Evolutionary conservation across 345 rosid species (phyloP), one percentile per base, ranked within the genome.

Genomic region (Sonneratia caseolaris): DNA sequence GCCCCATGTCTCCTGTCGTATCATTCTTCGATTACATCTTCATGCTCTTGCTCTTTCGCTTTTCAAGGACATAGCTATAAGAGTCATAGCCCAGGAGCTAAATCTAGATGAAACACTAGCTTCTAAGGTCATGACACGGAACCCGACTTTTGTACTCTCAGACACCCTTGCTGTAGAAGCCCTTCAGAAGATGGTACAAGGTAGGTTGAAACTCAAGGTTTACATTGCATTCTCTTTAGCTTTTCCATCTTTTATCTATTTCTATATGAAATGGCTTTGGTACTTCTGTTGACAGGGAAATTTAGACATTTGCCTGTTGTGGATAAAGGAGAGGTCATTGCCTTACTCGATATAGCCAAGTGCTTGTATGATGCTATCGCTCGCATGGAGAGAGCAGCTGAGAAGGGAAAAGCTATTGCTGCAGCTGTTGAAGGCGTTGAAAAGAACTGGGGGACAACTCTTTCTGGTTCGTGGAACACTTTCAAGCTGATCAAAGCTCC

Each of bases 391-490:
- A 96, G 99, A 78, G 96, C 96, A 45, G 95, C 96, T 79, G 99
- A 96, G 81, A 96, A 96, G 76, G 98, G 99, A 71, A 96, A 96
- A 75, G 99, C 97, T 49, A 91, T 96, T 74, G 98, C 99, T 82
- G 98, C 99, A 40, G 98, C 98, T 15, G 99, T 96, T 59, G 98
- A 96, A 89, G 99, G 98, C 43, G 98, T 89, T 71, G 99, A 96
- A 73, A 96, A 86, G 72, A 86, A 85, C 68, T 96, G 98, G 97
- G 93, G 97, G 71, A 75, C 98, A 68, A 82, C 93, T 47, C 57
- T 90, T 15, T 80, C 97, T 80, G 99, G 99, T 96, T 42, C 37
- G 91, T 79, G 70, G 9, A 16, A 21, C 45, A n/a, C n/a, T 24
- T 45, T 67, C 61, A 27, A 76, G 19, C 13, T 12, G 22, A 53